Conservation (phyloP, 2,329 filamentous ascomycete genomes). For the Botryosphaeria dothidea region DNA sequence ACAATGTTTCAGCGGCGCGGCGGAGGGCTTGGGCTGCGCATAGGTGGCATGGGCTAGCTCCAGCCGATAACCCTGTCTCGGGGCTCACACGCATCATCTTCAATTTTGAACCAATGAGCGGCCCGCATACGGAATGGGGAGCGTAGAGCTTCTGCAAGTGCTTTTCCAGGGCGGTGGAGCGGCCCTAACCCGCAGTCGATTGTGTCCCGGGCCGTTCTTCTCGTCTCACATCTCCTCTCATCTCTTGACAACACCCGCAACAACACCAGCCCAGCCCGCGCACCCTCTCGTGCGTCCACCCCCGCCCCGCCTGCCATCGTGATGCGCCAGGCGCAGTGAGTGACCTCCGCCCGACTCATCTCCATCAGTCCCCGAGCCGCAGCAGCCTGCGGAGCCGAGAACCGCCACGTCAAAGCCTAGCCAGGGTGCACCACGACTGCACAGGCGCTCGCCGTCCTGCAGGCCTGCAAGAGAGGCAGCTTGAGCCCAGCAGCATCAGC, state of each 20-base stretch:
- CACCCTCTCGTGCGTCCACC: slow-evolving; percentile 1
- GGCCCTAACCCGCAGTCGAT: slow-evolving; percentile 18
- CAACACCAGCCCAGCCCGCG: slow-evolving; percentile 14
- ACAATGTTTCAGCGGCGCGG: slow-evolving; percentile 15
- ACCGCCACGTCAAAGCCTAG: slow-evolving; percentile 17
- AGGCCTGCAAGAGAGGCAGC: slow-evolving; percentile 2
- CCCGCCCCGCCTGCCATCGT: slow-evolving; percentile 1
- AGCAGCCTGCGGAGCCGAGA: slow-evolving; percentile 13
- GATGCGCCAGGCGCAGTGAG: slow-evolving; percentile 13
- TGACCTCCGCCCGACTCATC: neutral
- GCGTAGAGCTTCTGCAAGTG: slow-evolving; percentile 12
- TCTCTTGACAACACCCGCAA: slow-evolving; percentile 14
- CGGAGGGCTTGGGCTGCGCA: slow-evolving; percentile 13
- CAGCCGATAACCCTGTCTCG: slow-evolving; percentile 1
- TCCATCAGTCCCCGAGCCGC: neutral
- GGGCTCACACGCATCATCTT: slow-evolving; percentile 22
- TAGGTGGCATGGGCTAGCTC: slow-evolving; percentile 17
- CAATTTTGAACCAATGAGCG: slow-evolving; percentile 26
- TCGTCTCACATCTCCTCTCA: slow-evolving; percentile 16
- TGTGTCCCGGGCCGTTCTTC: slow-evolving; percentile 11
- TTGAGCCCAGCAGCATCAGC: neutral
- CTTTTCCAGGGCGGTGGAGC: slow-evolving; percentile 14
- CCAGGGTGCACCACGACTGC: slow-evolving; percentile 17
- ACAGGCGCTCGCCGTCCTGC: slow-evolving; percentile 5
- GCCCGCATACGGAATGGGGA: slow-evolving; percentile 10